Base-by-base conservation (phyloP, 164 flowering plant species). In the Dillenia suffruticosa region DNA sequence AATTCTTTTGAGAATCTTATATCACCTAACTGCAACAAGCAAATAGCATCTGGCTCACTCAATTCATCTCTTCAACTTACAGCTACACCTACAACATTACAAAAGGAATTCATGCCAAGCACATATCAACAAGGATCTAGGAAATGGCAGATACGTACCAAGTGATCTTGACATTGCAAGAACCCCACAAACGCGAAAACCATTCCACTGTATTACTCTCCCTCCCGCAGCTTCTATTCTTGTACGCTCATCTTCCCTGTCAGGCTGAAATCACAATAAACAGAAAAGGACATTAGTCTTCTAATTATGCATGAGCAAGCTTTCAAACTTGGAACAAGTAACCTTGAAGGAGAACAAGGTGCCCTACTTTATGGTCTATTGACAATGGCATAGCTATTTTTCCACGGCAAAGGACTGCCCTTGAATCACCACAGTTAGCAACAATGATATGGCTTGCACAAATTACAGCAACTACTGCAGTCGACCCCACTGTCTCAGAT, bases 201-300 rank as follows among this genome's bases (percentile, higher is more conserved):
- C 97, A 54, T 86, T 81, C 99, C 99, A 95, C 58, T 82, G 81
- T 22, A 95, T 95, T 67, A 92, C 88, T 72, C 76, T 92, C 66
- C 99, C 99, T 59, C 93, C 97, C 0, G 86, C 84, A 58, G 83
- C 88, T 75, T 95, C 99, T 46, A 95, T 92, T 74, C 99, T 82
- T 55, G 79, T 82, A 66, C 63, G 79, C 61, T 95, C 99, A 59
- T 91, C 97, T 66, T 95, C 88, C 70, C 97, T 79, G 55, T 84
- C 79, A 43, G 99, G 99, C 99, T 94, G 76, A 11, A 46, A 57
- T 32, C 40, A 32, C 40, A 32, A 32, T 59, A 72, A 56, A n/a
- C 5, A 53, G n/a, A 61, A 1, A 26, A n/a, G 43, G 40, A 50
- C 10, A 22, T 46, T 16, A 24, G 17, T 49, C 46, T 12, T 10